Evolutionary conservation across 805 yeast genomes (phyloP), one percentile per base, ranked within the genome.

Genomic region (Saccharomycopsis babjevae): DNA sequence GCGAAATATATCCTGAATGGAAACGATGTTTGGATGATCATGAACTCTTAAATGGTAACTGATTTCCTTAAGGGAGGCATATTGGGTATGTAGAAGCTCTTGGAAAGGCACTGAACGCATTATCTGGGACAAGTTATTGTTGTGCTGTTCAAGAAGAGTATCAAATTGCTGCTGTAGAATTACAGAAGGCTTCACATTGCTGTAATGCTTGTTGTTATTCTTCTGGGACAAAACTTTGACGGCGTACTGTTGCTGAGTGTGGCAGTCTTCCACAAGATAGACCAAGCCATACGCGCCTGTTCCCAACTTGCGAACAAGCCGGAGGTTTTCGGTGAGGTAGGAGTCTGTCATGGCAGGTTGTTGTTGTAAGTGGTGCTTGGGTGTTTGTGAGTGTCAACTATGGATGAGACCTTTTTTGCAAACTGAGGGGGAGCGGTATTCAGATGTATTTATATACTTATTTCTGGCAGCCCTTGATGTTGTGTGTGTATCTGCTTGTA

Each of bases 201-300:
- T 72, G 39, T 59, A 52, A 25, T 61, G 62, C 3, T 58, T 58
- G 57, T 62, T 52, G 57, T 57, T 61, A 22, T 68, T 56, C 11
- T 65, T 65, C 40, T 64, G 65, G 1, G 75, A 70, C 3, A 88
- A 77, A 59, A 86, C 83, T 70, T 90, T 90, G 63, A 91, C 82
- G 1, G 97, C 97, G 67, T 76, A 84, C 22, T 75, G 72, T 56
- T 76, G 72, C 18, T 79, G 77, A 0, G 86, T 78, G 52, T 66
- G 68, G 22, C 77, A 65, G 68, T 89, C 86, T 62, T 78, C 72
- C 2, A 89, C 91, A 18, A 82, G 76, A 74, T 86, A 89, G 7
- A 90, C 93, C 38, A 86, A 76, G 4, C 96, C 96, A 68, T 85
- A 90, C 25, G 96, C 91, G 32, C 97, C 97, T 0, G 93, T 81